Base-by-base conservation (phyloP, 2,329 filamentous ascomycete genomes). In the Pseudocercospora cruenta region DNA sequence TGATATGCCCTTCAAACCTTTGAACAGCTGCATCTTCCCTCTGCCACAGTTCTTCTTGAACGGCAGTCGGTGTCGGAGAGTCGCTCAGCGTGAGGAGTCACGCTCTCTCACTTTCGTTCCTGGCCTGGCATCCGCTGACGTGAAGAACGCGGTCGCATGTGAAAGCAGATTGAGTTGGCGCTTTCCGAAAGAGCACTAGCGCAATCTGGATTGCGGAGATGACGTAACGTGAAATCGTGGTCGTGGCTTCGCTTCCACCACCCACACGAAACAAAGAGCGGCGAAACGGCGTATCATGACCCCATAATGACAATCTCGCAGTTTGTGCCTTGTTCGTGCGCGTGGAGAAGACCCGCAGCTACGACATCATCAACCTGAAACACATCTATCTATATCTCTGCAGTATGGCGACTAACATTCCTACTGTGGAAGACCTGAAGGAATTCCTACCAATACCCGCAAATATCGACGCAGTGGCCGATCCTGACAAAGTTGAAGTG, bases 391-490 rank as follows among this genome's bases (percentile, higher is more conserved):
- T 31, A 22, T 47, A 49, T 24, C 19, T 22, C 63, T 45, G 47
- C 63, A 60, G 16, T 54, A 66, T 66, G 64, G 64, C 60, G 14
- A 57, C 53, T 33, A 57, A 55, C 21, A 45, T 58, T 59, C 60
- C 53, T 22, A 43, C 57, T 19, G 21, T 66, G 31, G 58, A 45
- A n/a, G 69, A 79, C 67, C 14, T 54, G 24, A 54, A 54, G 51
- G 51, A 54, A 54, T 67, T 78, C 55, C 68, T 78, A 14, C 77
- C 78, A 16, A 63, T 79, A 9, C 77, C 78, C 6, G 72, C 77
- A 65, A 74, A 68, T 51, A 70, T 71, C 12, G 67, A 71, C 14
- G 67, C 73, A 5, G 68, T 76, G n/a, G 74, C 71, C 2, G 71
- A 78, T 59, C 75, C 76, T 4, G 67, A 75, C 59, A 75, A 77